Evolutionary conservation across 306 rosid genomes (phyloP).

Genomic region (Castanea crenata): DNA sequence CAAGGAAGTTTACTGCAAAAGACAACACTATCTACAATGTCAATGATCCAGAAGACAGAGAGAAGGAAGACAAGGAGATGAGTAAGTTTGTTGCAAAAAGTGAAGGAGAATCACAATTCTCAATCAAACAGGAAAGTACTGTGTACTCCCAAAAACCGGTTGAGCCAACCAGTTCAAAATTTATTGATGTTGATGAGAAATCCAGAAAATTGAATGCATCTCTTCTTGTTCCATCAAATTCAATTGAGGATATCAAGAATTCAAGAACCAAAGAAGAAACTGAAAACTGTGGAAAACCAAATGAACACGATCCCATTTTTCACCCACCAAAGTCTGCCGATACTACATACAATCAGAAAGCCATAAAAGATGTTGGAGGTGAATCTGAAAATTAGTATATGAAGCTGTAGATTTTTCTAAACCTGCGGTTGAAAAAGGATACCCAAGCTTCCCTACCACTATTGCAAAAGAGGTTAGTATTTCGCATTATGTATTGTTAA

Average conservation of each 20-base stretch:
- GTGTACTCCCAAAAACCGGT: constrained; percentile 5
- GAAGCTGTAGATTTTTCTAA: too few relatives aligned
- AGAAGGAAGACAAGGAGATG: constrained; percentile 12
- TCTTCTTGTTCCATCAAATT: background rate
- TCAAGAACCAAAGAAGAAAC: background rate
- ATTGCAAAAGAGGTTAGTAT: constrained; percentile 3
- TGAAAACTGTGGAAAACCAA: background rate
- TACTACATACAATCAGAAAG: background rate
- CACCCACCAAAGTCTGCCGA: background rate
- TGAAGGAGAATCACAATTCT: constrained; percentile 17
- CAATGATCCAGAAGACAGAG: constrained; percentile 12
- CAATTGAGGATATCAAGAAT: background rate
- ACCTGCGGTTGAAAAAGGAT: too few relatives aligned
- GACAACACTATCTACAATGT: background rate
- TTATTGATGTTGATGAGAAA: constrained; percentile 9
- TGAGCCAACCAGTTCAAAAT: background rate
- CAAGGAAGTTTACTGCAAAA: constrained; percentile 22
- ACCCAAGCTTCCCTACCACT: too few relatives aligned
- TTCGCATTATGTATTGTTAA: background rate
- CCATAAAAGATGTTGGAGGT: background rate
- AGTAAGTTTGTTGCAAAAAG: constrained; percentile 7
- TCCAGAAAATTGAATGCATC: constrained; percentile 17
- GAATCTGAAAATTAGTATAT: background rate
- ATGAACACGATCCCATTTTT: background rate
- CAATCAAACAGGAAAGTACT: constrained; percentile 3